phyloP scores from a whole-genome alignment of 2,329 filamentous ascomycete genomes.

The Grosmannia serpens region DNA sequence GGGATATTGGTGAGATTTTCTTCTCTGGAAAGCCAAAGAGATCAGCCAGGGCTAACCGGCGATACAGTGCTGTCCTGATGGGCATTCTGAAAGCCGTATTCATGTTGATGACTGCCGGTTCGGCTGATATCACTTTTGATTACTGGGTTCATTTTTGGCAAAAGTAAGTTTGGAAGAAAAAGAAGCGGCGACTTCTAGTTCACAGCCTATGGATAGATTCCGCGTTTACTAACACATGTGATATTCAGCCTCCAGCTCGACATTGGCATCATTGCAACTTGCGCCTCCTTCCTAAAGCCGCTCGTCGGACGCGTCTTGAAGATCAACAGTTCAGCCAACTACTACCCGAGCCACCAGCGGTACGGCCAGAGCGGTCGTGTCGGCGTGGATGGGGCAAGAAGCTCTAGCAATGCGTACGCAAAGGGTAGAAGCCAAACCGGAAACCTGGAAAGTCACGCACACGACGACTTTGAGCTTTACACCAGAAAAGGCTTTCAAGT shows the following conservation, averaged over 20 bases:
- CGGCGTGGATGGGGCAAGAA: not conserved
- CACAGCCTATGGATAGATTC: too few relatives aligned
- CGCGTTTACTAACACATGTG: not conserved
- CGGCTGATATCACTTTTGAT: constrained; percentile 15
- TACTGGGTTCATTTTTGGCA: constrained; percentile 6
- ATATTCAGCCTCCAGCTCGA: constrained; percentile 15
- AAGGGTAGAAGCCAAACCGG: not conserved
- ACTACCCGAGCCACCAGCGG: not conserved
- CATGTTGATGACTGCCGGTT: constrained; percentile 18
- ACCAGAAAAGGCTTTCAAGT: not conserved
- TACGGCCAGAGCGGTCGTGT: not conserved
- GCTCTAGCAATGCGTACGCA: not conserved
- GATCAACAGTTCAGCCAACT: constrained; percentile 1
- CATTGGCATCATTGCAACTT: constrained; percentile 16
- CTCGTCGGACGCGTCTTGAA: constrained; percentile 12
- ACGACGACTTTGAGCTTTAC: not conserved
- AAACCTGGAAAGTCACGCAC: not conserved
- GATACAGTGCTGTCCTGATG: constrained; percentile 15
- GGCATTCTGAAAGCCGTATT: constrained; percentile 20
- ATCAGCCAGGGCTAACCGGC: not conserved
- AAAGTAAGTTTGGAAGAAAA: not conserved
- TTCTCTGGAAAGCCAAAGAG: not conserved
- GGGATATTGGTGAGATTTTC: constrained; percentile 17
- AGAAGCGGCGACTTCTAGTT: not conserved
- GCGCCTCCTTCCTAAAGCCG: constrained; percentile 16